Base-by-base conservation (phyloP, 192 early-diverging fungal genomes). In the Blastocladiella britannica region DNA sequence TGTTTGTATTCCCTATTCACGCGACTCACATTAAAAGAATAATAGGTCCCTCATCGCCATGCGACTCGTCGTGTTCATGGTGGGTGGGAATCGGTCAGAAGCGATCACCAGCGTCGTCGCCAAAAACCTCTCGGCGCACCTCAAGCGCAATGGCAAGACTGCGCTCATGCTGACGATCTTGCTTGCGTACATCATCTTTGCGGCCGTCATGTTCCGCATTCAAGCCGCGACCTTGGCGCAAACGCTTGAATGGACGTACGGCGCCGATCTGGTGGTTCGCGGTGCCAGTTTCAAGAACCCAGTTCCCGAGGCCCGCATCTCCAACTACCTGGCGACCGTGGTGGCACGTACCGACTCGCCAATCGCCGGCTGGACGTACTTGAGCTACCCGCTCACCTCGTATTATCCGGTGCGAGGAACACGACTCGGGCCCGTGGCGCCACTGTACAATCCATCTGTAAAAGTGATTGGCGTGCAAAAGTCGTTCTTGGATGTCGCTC, bases 181-280 rank as follows among this genome's bases (percentile, higher is more conserved):
- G 29, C 60, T 67, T n/a, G 66, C 66, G 0, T 67, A 64, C 52
- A 53, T 67, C 24, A 57, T 67, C 26, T 67, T 67, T 57, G 66
- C 62, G 23, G 65, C 66, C 3, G 60, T 62, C 4, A 63, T 67
- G 62, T 67, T 67, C 25, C 28, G 25, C 2, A n/a, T 67, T 51
- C 62, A 64, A 47, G 37, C 62, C 4, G 58, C 28, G 25, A 54
- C 62, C 18, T 29, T 67, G 7, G 7, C 54, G 12, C 54, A 62
- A 29, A 27, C 55, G 18, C 29, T 64, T 0, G 66, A 67, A 31
- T 67, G 66, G 66, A 12, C 60, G 3, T 51, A 54, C 4, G 66
- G 66, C 7, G 62, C 66, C 7, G 63, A 67, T 57, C 29, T 67
- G 1, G 23, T 61, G 6, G 57, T 64, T 29, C 53, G 18, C 9